Evolutionary conservation across 2,329 filamentous ascomycete species (phyloP).

Genomic region (Chalaropsis ovoidea): DNA sequence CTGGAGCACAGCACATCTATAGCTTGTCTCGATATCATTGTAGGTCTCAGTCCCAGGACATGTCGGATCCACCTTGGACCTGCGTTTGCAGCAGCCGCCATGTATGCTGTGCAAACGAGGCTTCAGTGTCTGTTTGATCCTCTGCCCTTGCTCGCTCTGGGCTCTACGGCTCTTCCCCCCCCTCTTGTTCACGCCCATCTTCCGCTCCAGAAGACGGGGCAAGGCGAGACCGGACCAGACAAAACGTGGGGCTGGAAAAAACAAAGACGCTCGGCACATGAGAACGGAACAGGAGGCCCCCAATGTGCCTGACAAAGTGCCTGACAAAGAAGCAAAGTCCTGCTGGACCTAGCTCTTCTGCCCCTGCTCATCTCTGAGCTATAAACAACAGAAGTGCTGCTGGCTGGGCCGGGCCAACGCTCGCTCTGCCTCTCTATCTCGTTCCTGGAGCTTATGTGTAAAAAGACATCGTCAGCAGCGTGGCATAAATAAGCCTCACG

Average conservation of each 20-base stretch:
- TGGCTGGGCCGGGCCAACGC: background rate
- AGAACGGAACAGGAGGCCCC: background rate
- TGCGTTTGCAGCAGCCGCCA: constrained; percentile 7
- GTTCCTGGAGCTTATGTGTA: background rate
- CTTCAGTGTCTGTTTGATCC: constrained; percentile 5
- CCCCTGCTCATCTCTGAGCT: background rate
- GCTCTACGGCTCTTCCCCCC: background rate
- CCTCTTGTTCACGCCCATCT: background rate
- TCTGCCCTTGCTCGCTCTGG: background rate
- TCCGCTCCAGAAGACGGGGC: background rate
- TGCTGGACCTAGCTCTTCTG: background rate
- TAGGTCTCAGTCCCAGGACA: background rate
- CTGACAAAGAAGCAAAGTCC: background rate
- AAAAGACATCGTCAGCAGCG: constrained; percentile 4
- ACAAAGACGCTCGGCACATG: background rate
- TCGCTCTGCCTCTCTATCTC: background rate
- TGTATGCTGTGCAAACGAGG: background rate
- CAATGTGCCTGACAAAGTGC: background rate
- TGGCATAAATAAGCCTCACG: constrained; percentile 1
- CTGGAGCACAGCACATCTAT: background rate
- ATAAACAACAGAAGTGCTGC: background rate
- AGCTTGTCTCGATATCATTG: background rate
- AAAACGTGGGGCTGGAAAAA: no score
- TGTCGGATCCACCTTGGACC: background rate
- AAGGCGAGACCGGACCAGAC: background rate